Conservation (phyloP, 2,329 filamentous ascomycete species). For the Fusarium poae region DNA sequence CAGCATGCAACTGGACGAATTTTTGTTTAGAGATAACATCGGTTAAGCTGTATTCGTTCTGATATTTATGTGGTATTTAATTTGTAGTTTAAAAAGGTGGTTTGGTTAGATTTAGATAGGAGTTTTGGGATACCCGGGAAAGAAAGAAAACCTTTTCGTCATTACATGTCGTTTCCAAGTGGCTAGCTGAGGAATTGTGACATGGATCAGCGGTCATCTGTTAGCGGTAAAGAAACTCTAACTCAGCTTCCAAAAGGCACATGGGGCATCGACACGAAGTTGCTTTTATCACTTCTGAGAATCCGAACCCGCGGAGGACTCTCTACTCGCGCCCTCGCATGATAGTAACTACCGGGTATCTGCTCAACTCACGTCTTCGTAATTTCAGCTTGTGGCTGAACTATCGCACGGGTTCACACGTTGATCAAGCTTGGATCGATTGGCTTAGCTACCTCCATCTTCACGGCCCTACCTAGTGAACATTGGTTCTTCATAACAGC, state of each 20-base stretch:
- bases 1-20: not conserved
- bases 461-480: not conserved
- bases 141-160: conserved; percentile 17
- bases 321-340: conserved; percentile 16
- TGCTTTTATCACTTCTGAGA: conserved; percentile 26
- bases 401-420: not conserved
- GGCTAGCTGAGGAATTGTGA: not conserved
- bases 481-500: conserved; percentile 13
- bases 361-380: not conserved
- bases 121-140: conserved; percentile 41
- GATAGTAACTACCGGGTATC: not conserved
- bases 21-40: not conserved
- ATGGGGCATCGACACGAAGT: conserved; percentile 1
- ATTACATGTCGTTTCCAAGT: not conserved
- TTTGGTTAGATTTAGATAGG: conserved; percentile 40
- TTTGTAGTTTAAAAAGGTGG: not conserved
- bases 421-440: not conserved
- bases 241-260: not conserved
- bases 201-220: conserved; percentile 7
- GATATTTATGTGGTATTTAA: not conserved
- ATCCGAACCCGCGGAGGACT: conserved; percentile 10
- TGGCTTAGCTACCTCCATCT: not conserved
- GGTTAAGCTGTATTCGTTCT: not conserved
- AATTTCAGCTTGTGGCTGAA: conserved; percentile 3
- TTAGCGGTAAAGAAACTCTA: not conserved